Base-by-base conservation (phyloP, 331 rosid genomes). In the Cydonia oblonga region DNA sequence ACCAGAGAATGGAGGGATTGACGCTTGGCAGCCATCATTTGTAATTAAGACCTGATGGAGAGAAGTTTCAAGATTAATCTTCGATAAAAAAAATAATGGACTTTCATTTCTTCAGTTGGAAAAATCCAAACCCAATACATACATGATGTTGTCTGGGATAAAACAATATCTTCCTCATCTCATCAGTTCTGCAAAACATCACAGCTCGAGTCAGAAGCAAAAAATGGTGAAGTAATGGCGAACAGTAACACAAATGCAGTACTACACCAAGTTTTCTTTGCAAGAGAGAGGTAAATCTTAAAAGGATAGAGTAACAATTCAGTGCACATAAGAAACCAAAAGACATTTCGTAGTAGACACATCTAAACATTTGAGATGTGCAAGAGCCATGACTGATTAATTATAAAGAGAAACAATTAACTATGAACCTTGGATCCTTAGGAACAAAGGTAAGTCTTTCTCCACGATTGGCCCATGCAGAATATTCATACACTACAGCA, bases 1-100 rank as follows among this genome's bases (percentile, higher is more conserved):
- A 70, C 93, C 90, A 81, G 83, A 74, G 83, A 91, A 95, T 79
- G 80, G 25, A 74, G 93, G 97, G 69, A 91, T 61, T 64, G 81
- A 64, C 76, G 89, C 86, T 86, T 95, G 97, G 80, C 99, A 95
- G 67, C 88, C 90, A 69, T 88, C 96, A 80, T 78, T 88, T 77
- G 78, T 68, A 78, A 91, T 86, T 68, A 79, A 71, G 72, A 88
- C 89, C 99, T 95, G 81, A 61, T 13, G 65, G 68, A 78, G 69
- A n/a, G 35, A 66, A 40, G 66, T 75, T 73, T 66, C 32, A 46
- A 72, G 70, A 71, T 76, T 69, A 84, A 81, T 65, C 33, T 66
- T 49, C 51, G 49, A 54, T 68, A 71, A 58, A 75, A 75, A 23
- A 72, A 49, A 75, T 30, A 64, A 63, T 58, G 74, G 44, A 64